A percentile compares a stretch with the other conserved stretches of the same genome.
phyloP scores from a whole-genome alignment of 2,329 filamentous ascomycete species.

The Cladophialophora bantiana region DNA sequence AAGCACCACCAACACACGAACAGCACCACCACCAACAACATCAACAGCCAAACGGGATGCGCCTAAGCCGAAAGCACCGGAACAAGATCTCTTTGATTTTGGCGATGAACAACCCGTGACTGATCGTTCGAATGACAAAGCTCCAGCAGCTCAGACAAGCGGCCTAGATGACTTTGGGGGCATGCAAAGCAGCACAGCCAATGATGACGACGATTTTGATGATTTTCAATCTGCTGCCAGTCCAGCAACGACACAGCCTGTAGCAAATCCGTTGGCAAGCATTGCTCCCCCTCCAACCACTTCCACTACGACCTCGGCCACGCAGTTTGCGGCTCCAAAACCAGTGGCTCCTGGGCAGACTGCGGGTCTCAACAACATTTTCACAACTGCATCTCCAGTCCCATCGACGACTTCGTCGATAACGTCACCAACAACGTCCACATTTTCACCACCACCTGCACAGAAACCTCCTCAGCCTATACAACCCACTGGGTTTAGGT shows the following conservation, averaged over 20 bases:
- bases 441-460: slow-evolving; percentile 49
- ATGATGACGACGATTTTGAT: slow-evolving; percentile 87
- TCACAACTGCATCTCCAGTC: slow-evolving; percentile 69
- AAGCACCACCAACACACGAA: slow-evolving; percentile 20
- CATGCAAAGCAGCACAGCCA: slow-evolving; percentile 52
- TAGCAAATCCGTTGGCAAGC: slow-evolving; percentile 47
- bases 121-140: slow-evolving; percentile 53
- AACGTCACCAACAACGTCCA: slow-evolving; percentile 67
- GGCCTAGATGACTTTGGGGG: slow-evolving; percentile 53
- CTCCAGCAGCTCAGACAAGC: slow-evolving; percentile 51
- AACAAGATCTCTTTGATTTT: slow-evolving; percentile 90
- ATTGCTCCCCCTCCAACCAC: slow-evolving; percentile 57
- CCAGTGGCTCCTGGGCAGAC: slow-evolving; percentile 84
- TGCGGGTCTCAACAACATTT: slow-evolving; percentile 79
- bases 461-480: slow-evolving; percentile 53
- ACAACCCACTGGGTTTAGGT: slow-evolving; percentile 69
- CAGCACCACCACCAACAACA: slow-evolving; percentile 39
- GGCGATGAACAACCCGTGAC: slow-evolving; percentile 71
- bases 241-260: slow-evolving; percentile 51
- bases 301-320: slow-evolving; percentile 57
- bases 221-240: slow-evolving; percentile 91
- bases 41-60: slow-evolving; percentile 50
- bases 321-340: slow-evolving; percentile 81
- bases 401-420: slow-evolving; percentile 57
- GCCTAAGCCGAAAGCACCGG: slow-evolving; percentile 78